These are phyloP conservation scores for Ambispora gerdemannii DNA, from an alignment of 192 early-diverging fungal genomes.

Conservation along the genomic window DNA sequence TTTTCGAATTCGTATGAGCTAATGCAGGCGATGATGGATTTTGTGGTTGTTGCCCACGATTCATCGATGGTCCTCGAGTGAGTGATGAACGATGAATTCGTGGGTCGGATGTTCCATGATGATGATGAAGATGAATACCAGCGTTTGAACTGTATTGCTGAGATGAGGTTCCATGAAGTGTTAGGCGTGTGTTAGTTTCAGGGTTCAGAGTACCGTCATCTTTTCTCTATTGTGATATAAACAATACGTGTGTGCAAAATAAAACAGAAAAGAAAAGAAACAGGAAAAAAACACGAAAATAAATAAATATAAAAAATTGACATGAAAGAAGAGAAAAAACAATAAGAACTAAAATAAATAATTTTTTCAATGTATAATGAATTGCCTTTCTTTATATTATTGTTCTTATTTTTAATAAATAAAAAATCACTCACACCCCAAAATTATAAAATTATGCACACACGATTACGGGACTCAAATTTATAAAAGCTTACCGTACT, in stretches of 20 bases:
- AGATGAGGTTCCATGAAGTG: conserved; percentile 26
- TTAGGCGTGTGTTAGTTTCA: conserved; percentile 28
- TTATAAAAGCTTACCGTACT: conserved; percentile 32
- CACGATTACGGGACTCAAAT: no score
- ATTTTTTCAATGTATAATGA: no score
- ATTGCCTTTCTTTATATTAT: no score
- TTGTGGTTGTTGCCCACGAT: conserved; percentile 15
- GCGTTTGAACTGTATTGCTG: conserved; percentile 31
- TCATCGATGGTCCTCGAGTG: conserved; percentile 24
- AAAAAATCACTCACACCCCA: background rate
- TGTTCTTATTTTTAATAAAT: conserved; percentile 8
- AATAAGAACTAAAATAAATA: background rate
- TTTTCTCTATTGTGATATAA: conserved; percentile 30
- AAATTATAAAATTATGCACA: no score
- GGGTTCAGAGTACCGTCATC: conserved; percentile 20
- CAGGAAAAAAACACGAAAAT: background rate
- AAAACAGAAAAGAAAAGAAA: conserved; percentile 25
- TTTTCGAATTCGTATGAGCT: background rate
- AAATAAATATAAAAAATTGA: background rate
- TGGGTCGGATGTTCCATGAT: conserved; percentile 25
- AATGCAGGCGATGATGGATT: conserved; percentile 13
- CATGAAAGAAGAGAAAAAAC: background rate
- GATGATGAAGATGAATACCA: conserved; percentile 28
- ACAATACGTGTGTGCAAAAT: background rate
- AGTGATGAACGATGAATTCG: conserved; percentile 24